Evolutionary conservation across 305 asterid species (phyloP).

Genomic region (Solanum aculeatissimum): DNA sequence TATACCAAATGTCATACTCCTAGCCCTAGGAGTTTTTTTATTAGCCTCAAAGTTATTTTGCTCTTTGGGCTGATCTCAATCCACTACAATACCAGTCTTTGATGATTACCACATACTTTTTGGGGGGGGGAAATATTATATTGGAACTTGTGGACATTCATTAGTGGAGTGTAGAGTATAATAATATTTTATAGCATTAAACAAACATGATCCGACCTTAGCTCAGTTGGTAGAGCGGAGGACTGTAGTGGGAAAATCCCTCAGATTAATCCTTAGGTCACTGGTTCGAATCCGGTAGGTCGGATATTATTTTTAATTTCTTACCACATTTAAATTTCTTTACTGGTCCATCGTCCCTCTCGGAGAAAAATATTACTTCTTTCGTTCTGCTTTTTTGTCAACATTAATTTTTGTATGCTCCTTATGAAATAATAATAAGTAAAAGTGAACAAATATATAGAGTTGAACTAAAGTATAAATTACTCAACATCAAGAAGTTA

Average conservation of each 20-base stretch:
- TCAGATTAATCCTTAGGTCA: not conserved
- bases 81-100: not conserved
- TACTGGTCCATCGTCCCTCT: not conserved
- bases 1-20: not conserved
- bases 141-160: not conserved
- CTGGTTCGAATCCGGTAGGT: slow-evolving; percentile 5
- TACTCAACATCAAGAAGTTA: not conserved
- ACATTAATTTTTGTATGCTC: not conserved
- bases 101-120: not conserved
- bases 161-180: too few species aligned
- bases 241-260: slow-evolving; percentile 30
- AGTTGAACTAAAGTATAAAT: not conserved
- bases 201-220: slow-evolving; percentile 54
- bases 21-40: not conserved
- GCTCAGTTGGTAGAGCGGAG: slow-evolving; percentile 99
- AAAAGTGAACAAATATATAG: not conserved
- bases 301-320: not conserved
- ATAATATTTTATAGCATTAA: too few species aligned
- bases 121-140: too few species aligned
- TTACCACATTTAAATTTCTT: not conserved
- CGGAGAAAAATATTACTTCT: not conserved
- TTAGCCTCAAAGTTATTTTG: not conserved
- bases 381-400: too few species aligned
- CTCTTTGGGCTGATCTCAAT: not conserved
- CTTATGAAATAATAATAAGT: not conserved